Base-by-base conservation (phyloP, 108 stramenopile genomes). In the Craspedostauros australis region DNA sequence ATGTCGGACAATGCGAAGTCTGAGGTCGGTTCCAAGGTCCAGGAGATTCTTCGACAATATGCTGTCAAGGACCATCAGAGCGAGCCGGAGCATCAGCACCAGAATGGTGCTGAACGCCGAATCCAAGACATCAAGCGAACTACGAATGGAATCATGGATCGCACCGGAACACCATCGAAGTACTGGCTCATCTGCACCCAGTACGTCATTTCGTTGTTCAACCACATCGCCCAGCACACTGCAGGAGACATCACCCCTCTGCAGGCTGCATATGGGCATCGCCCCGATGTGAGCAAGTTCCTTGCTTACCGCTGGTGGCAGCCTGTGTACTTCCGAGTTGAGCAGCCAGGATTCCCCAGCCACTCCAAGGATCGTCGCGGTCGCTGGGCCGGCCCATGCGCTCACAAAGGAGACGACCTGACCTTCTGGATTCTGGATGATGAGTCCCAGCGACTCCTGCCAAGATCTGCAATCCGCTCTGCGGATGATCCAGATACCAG, bases 91-190 rank as follows among this genome's bases (percentile, higher is more conserved):
- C 25, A 65, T 14, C 70, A 54, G 43, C 46, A 62, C 19, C 70
- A 72, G 36, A 72, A 72, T 44, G 12, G 21, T 25, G 63, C 57
- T 7, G 70, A 72, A 50, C 33, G 32, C n/a, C 57, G 63, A 14
- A 34, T 29, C 27, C 38, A 57, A 32, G 21, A 18, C 12, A 28
- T 64, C 11, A 70, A 70, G 39, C 38, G 26, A 2, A 50, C 18
- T 5, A 11, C 40, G 0, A 46, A 60, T 5, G 16, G 37, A 0
- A 30, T 66, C 14, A 7, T 72, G 42, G 36, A 72, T 44, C 41
- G 24, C 11, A 60, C 50, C 25, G 64, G 59, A 30, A 41, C 57
- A 3, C 64, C 63, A 8, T 29, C 42, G 15, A 25, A 3, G 21
- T 18, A 29, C 3, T 73, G 72, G 72, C 28, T 61, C 0, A 40